phyloP scores from a whole-genome alignment of 2,329 filamentous ascomycete species.

The Ophiocordyceps polyrhachis-furcata region DNA sequence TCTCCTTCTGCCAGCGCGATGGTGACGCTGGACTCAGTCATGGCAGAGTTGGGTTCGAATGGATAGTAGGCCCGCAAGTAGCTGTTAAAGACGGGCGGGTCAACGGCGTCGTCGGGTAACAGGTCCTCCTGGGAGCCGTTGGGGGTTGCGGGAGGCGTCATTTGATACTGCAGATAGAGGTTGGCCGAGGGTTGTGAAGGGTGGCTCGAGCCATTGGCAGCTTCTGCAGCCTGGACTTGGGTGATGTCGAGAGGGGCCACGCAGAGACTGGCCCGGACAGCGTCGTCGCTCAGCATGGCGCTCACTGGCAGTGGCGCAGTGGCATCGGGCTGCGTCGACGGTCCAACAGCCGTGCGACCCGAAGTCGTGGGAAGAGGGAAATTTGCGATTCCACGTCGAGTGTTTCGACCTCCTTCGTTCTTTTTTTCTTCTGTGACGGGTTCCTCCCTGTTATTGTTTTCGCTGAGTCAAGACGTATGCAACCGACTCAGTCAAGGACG shows the following conservation, averaged over 20 bases:
- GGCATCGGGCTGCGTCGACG: constrained; percentile 10
- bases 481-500: not conserved
- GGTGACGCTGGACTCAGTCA: constrained; percentile 73
- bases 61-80: constrained; percentile 89
- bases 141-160: constrained; percentile 63
- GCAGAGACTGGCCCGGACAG: constrained; percentile 37
- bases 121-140: constrained; percentile 46
- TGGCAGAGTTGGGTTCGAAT: constrained; percentile 62
- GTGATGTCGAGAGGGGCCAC: constrained; percentile 39
- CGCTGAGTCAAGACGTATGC: not conserved
- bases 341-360: not conserved
- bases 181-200: constrained; percentile 15
- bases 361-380: not conserved
- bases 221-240: constrained; percentile 16
- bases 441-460: not conserved
- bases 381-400: not conserved
- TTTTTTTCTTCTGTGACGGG: not conserved
- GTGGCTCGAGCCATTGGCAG: constrained; percentile 12
- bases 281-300: constrained; percentile 22
- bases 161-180: constrained; percentile 35
- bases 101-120: constrained; percentile 16
- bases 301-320: constrained; percentile 10
- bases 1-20: constrained; percentile 79
- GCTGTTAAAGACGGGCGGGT: constrained; percentile 64
- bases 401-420: not conserved